Conservation (phyloP, 106 monocot species). For the Phalaenopsis aphrodite region DNA sequence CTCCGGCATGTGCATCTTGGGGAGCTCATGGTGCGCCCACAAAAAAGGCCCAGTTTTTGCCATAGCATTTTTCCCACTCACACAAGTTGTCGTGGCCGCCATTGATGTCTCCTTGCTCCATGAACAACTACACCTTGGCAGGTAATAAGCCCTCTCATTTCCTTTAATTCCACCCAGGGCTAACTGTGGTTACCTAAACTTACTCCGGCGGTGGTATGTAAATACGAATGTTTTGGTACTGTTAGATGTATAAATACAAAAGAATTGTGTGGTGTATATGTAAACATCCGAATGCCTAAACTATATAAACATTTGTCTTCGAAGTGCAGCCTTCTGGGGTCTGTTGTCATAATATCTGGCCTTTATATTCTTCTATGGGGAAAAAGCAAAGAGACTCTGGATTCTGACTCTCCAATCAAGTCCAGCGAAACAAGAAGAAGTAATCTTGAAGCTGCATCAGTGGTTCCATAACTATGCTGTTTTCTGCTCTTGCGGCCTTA, state of each 20-base stretch:
- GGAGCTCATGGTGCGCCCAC: constrained; percentile 67
- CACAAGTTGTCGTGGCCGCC: constrained; percentile 55
- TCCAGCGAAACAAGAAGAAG: not conserved
- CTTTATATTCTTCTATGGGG: constrained; percentile 85
- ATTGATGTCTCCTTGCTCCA: constrained; percentile 48
- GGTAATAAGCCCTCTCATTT: constrained; percentile 16
- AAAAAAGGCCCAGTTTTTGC: constrained; percentile 83
- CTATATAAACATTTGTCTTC: not conserved
- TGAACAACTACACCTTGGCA: constrained; percentile 70
- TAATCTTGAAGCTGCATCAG: not conserved
- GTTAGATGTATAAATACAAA: no score
- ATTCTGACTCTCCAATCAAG: not conserved
- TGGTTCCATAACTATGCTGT: not conserved
- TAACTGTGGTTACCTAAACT: no score
- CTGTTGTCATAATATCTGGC: constrained; percentile 52
- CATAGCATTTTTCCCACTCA: constrained; percentile 58
- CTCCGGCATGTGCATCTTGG: constrained; percentile 55
- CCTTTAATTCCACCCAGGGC: no score
- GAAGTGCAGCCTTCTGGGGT: constrained; percentile 57
- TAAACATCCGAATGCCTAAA: no score
- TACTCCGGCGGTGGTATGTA: no score
- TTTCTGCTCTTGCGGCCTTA: no score
- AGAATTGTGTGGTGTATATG: no score
- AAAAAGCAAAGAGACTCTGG: constrained; percentile 51
- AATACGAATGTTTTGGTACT: no score